Evolutionary conservation across 2,329 filamentous ascomycete genomes (phyloP).

Genomic region (Immersiporthe knoxdaviesiana): DNA sequence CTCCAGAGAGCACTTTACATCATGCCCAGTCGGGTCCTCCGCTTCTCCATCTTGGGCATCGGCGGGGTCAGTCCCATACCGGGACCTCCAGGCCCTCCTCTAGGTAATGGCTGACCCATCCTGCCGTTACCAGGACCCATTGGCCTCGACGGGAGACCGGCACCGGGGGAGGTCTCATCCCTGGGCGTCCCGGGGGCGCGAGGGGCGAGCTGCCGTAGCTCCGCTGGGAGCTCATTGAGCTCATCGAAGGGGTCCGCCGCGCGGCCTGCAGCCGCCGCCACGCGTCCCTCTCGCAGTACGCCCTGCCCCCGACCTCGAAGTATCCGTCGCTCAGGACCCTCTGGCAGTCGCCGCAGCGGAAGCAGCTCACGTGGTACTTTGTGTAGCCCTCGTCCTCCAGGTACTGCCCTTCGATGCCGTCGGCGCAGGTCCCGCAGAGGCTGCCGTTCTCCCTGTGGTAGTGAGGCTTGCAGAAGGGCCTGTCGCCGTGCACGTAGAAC

Average conservation of each 20-base stretch:
- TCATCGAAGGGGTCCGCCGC: slow-evolving; percentile 24
- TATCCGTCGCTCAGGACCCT: slow-evolving; percentile 80
- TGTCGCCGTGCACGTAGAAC: slow-evolving; percentile 88
- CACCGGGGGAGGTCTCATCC: slow-evolving; percentile 28
- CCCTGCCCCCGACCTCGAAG: slow-evolving; percentile 79
- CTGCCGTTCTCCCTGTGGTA: slow-evolving; percentile 92
- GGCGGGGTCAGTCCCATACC: slow-evolving; percentile 37
- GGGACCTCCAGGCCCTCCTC: slow-evolving; percentile 45
- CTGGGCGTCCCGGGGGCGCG: slow-evolving; percentile 27
- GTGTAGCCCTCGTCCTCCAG: slow-evolving; percentile 76
- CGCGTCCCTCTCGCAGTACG: slow-evolving; percentile 88
- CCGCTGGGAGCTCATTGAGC: slow-evolving; percentile 29
- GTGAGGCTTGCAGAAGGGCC: slow-evolving; percentile 87
- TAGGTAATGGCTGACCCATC: slow-evolving; percentile 32
- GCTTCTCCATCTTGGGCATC: slow-evolving; percentile 62
- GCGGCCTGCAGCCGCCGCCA: slow-evolving; percentile 51
- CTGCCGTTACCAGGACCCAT: slow-evolving; percentile 24
- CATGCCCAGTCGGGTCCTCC: slow-evolving; percentile 64
- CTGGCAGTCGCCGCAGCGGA: slow-evolving; percentile 81
- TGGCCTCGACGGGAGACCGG: slow-evolving; percentile 26
- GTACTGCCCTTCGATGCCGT: slow-evolving; percentile 92
- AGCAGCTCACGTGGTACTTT: slow-evolving; percentile 88
- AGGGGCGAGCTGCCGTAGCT: slow-evolving; percentile 29
- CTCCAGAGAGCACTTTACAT: slow-evolving; percentile 43
- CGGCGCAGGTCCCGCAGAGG: slow-evolving; percentile 76